phyloP scores from a whole-genome alignment of 1,284 basidiomycete genomes.

The Flammula alnicola region DNA sequence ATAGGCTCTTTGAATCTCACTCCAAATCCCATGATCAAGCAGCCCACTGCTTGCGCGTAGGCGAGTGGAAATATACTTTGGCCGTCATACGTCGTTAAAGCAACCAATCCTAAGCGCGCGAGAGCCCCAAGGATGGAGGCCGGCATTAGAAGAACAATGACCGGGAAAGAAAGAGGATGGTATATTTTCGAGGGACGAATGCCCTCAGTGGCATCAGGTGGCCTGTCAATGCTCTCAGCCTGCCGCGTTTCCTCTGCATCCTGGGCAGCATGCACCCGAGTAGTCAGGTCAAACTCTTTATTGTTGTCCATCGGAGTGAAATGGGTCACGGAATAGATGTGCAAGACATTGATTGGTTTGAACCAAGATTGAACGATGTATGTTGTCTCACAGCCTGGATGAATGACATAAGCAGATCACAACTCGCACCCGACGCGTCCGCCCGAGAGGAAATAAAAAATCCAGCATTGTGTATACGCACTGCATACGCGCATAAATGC shows the following conservation, averaged over 20 bases:
- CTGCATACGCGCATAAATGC: no score
- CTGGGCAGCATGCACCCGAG: constrained; percentile 6
- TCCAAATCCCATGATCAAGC: constrained; percentile 88
- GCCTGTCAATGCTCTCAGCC: constrained; percentile 51
- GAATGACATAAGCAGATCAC: no score
- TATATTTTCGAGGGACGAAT: constrained; percentile 52
- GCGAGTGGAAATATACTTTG: constrained; percentile 81
- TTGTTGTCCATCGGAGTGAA: constrained; percentile 4
- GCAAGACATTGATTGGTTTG: no score
- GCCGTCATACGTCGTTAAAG: constrained; percentile 76
- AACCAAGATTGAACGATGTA: no score
- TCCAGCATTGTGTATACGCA: no score
- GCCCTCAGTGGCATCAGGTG: constrained; percentile 49
- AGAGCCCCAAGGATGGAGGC: constrained; percentile 82
- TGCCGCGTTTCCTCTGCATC: constrained; percentile 23
- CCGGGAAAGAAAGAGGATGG: constrained; percentile 61
- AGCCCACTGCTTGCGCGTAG: constrained; percentile 90
- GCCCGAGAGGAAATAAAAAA: no score
- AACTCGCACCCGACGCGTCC: no score
- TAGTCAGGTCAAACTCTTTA: constrained; percentile 1
- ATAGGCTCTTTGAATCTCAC: constrained; percentile 74
- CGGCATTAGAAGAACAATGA: constrained; percentile 75
- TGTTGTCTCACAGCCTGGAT: no score
- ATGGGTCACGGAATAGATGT: no score
- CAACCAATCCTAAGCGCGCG: constrained; percentile 74